Evolutionary conservation across 768 basidiomycete species (phyloP).

Genomic region (Pleurotus djamor): DNA sequence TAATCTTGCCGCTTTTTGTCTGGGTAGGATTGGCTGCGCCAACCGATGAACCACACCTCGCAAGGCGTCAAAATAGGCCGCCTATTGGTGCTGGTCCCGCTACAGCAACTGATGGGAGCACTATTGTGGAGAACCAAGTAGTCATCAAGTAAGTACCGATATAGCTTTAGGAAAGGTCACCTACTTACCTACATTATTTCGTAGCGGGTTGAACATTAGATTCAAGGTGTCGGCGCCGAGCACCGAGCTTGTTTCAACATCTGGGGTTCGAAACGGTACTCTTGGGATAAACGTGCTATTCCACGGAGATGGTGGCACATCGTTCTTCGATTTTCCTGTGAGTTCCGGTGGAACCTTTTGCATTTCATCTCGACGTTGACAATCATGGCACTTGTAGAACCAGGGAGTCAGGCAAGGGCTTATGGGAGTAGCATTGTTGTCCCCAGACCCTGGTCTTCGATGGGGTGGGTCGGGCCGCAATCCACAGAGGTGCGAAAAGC

Average conservation of each 20-base stretch:
- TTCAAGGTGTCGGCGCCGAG: slow-evolving; percentile 12
- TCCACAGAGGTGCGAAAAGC: not conserved
- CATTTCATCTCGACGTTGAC: not conserved
- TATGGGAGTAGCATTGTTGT: slow-evolving; percentile 17
- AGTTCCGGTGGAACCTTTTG: not conserved
- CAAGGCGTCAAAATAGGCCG: not conserved
- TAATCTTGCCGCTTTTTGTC: not conserved
- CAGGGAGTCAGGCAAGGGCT: slow-evolving; percentile 15
- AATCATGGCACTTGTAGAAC: slow-evolving; percentile 8
- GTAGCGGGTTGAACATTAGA: slow-evolving; percentile 7
- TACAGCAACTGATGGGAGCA: slow-evolving; percentile 8
- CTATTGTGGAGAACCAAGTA: slow-evolving; percentile 9
- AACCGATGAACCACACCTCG: not conserved
- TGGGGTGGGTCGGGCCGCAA: slow-evolving; percentile 17
- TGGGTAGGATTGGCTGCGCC: not conserved
- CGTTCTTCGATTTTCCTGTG: slow-evolving; percentile 18
- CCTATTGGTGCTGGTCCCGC: slow-evolving; percentile 5
- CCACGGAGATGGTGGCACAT: slow-evolving; percentile 18
- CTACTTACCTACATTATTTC: not conserved
- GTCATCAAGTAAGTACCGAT: slow-evolving; percentile 7
- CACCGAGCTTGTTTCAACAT: slow-evolving; percentile 6
- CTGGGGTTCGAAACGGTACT: not conserved
- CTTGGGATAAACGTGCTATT: slow-evolving; percentile 10
- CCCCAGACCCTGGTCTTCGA: slow-evolving; percentile 13
- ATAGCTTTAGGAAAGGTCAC: not conserved